Evolutionary conservation across 1,139 yeast genomes (phyloP).

Genomic region (Schwanniomyces etchellsii): DNA sequence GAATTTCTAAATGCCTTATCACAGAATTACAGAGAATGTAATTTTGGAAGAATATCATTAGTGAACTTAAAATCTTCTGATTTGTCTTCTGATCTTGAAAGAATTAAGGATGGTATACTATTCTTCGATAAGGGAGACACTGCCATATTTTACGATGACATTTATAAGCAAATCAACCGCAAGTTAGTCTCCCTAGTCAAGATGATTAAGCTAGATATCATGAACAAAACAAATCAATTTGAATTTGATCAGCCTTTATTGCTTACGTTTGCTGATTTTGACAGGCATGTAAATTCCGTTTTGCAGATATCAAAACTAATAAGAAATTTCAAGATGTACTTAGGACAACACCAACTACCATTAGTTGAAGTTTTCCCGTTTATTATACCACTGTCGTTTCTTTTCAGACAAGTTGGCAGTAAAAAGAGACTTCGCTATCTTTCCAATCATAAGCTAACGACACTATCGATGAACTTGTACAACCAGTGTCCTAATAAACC

Average conservation of each 20-base stretch:
- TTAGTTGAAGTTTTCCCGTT: slow-evolving; percentile 47
- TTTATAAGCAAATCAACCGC: slow-evolving; percentile 25
- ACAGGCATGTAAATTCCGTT: slow-evolving; percentile 37
- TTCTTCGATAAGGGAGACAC: slow-evolving; percentile 14
- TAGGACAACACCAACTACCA: slow-evolving; percentile 35
- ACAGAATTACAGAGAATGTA: slow-evolving; percentile 41
- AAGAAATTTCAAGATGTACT: slow-evolving; percentile 40
- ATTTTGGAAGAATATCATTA: slow-evolving; percentile 41
- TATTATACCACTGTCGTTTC: slow-evolving; percentile 48
- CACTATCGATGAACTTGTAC: slow-evolving; percentile 58
- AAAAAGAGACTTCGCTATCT: slow-evolving; percentile 41
- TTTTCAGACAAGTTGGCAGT: slow-evolving; percentile 31
- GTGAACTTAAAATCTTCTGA: slow-evolving; percentile 27
- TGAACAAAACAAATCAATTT: slow-evolving; percentile 36
- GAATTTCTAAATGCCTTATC: slow-evolving; percentile 37
- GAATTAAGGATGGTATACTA: slow-evolving; percentile 30
- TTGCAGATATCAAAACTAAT: slow-evolving; percentile 45
- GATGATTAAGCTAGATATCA: slow-evolving; percentile 32
- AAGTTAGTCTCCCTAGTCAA: slow-evolving; percentile 29
- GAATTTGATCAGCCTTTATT: slow-evolving; percentile 44
- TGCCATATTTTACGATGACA: slow-evolving; percentile 18
- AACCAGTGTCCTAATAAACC: slow-evolving; percentile 44
- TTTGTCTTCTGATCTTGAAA: slow-evolving; percentile 27
- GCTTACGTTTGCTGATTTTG: slow-evolving; percentile 42
- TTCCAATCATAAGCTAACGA: slow-evolving; percentile 43